Conservation (phyloP, 805 yeast species). For the Pichia occidentalis region DNA sequence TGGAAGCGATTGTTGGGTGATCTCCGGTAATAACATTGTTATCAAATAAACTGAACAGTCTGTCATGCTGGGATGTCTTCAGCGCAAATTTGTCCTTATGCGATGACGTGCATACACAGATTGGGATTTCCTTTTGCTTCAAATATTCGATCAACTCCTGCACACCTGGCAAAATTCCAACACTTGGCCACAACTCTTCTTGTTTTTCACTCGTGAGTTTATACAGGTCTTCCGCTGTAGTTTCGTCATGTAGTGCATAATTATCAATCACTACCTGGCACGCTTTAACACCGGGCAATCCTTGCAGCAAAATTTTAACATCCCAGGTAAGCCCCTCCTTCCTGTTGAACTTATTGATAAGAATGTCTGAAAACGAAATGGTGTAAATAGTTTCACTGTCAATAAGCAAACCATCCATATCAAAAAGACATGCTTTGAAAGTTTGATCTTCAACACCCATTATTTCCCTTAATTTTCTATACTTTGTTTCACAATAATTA, state of each 20-base stretch:
- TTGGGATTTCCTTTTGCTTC: constrained; percentile 51
- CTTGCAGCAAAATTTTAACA: constrained; percentile 79
- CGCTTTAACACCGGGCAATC: constrained; percentile 81
- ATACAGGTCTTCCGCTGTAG: constrained; percentile 58
- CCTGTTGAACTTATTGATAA: constrained; percentile 50
- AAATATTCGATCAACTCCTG: constrained; percentile 55
- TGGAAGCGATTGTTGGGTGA: constrained; percentile 71
- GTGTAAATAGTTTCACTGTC: constrained; percentile 93
- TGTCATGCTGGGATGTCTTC: constrained; percentile 64
- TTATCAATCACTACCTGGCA: constrained; percentile 57
- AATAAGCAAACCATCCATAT: constrained; percentile 93
- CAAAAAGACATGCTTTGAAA: constrained; percentile 35
- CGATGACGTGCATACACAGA: constrained; percentile 90
- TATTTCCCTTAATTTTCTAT: neutral
- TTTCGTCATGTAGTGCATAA: constrained; percentile 51
- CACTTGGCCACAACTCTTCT: constrained; percentile 50
- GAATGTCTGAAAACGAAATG: constrained; percentile 58
- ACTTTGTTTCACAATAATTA: too few species aligned
- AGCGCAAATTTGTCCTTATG: constrained; percentile 49
- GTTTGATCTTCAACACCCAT: constrained; percentile 8
- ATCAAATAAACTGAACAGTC: constrained; percentile 55
- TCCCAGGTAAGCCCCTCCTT: constrained; percentile 82
- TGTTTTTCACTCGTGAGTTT: constrained; percentile 48
- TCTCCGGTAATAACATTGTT: constrained; percentile 80
- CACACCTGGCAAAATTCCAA: constrained; percentile 81